Base-by-base conservation (phyloP, 1,284 basidiomycete genomes). In the Polyporus tsugae region DNA sequence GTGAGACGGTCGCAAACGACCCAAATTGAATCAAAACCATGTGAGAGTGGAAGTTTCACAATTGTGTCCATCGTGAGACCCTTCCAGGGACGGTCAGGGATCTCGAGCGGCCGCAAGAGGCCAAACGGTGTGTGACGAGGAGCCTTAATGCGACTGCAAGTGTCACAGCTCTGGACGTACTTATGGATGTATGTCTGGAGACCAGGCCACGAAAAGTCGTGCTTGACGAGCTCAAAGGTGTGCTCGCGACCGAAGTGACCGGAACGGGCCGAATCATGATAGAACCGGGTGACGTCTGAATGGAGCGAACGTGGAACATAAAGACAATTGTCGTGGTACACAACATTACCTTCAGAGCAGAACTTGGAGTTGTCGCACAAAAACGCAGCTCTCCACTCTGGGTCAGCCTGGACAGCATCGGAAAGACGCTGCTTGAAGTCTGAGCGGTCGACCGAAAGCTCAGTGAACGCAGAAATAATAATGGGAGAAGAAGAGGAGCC, bases 41-140 rank as follows among this genome's bases (percentile, higher is more conserved):
- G 62, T 0, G 78, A 81, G 1, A 19, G 4, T 0, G 82, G 82
- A 0, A 84, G 73, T 33, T 78, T 73, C 11, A 75, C 77, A 62
- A 85, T 82, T 65, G 77, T 73, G 66, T 84, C 82, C 78, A 83
- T 80, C 0, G 79, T 78, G 49, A 84, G 75, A 0, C 72, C 74
- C 2, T 35, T 41, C 81, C 80, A 85, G 2, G 82, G 81, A 6
- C 77, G 63, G 53, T 44, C 29, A 2, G 60, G 65, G 52, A 70
- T 69, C 75, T 81, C 22, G 5, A 60, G 74, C 78, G 66, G 71
- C 3, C n/a, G 69, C 2, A 74, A 62, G 9, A 74, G 66, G 0
- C 73, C 68, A 33, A 61, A 71, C 6, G 72, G 78, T 65, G 79
- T 80, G 49, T 80, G 77, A 1, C 77, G 64, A 4, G 71, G 68